These are phyloP conservation scores for Dalechampia spathulata DNA, from an alignment of 441 rosid species.

Conservation along the genomic window DNA sequence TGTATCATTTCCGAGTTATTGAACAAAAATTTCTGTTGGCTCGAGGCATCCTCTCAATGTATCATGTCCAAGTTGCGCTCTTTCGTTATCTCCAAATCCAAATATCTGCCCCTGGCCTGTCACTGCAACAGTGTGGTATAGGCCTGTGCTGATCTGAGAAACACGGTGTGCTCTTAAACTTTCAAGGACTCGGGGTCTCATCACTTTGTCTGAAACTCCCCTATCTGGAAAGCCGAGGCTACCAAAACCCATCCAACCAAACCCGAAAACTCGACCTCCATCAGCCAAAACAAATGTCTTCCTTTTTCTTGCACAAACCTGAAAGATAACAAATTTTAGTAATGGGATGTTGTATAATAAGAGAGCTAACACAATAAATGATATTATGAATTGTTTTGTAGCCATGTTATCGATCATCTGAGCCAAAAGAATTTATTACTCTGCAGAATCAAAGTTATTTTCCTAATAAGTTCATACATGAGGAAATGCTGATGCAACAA, in stretches of 20 bases:
- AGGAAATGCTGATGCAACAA: no score
- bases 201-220: slow-evolving; percentile 59
- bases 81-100: slow-evolving; percentile 90
- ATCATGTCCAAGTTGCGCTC: slow-evolving; percentile 88
- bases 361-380: no score
- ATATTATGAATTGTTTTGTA: no score
- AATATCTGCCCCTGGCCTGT: slow-evolving; percentile 58
- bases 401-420: no score
- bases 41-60: slow-evolving; percentile 60
- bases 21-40: slow-evolving; percentile 76
- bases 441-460: no score
- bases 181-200: slow-evolving; percentile 63
- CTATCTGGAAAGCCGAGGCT: slow-evolving; percentile 90
- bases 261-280: slow-evolving; percentile 63
- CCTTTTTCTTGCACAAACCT: slow-evolving; percentile 97
- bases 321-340: no score
- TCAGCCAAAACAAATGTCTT: slow-evolving; percentile 85
- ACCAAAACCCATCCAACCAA: slow-evolving; percentile 91
- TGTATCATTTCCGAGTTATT: slow-evolving; percentile 19
- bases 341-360: no score
- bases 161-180: slow-evolving; percentile 60
- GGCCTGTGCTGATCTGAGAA: slow-evolving; percentile 79
- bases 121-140: slow-evolving; percentile 83
- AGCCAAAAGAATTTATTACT: no score
- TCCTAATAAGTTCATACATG: no score